Percentiles rank a stretch among this genome's conserved stretches.
Evolutionary conservation across 2,329 filamentous ascomycete genomes (phyloP).

Genomic region (Talaromyces sp.): DNA sequence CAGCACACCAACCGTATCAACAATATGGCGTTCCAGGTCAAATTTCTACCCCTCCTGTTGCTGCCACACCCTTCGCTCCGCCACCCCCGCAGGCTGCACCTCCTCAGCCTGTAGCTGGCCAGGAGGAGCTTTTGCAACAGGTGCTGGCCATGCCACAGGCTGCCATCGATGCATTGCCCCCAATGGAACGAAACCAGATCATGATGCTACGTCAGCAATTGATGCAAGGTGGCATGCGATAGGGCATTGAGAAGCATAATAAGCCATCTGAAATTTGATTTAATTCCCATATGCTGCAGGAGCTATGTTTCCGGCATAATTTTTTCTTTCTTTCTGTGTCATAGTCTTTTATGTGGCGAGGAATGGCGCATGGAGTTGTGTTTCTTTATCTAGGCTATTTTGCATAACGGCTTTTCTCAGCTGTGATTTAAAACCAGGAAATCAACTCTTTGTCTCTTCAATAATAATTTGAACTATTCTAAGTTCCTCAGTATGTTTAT

Average conservation of each 20-base stretch:
- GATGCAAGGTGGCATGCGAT: conserved; percentile 46
- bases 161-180: conserved; percentile 76
- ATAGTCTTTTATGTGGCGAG: conserved; percentile 3
- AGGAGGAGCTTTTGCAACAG: conserved; percentile 75
- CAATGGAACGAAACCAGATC: conserved; percentile 76
- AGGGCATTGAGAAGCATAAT: conserved; percentile 1
- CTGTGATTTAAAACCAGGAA: conserved; percentile 2
- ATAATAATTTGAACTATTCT: neutral
- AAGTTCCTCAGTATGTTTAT: too few relatives aligned
- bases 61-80: conserved; percentile 44
- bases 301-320: neutral
- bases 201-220: conserved; percentile 72
- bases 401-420: conserved; percentile 1
- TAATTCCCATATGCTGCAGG: neutral
- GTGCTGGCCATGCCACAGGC: conserved; percentile 79
- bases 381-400: neutral
- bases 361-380: conserved; percentile 7
- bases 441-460: neutral
- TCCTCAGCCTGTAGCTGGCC: conserved; percentile 50
- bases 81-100: conserved; percentile 46
- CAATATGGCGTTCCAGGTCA: conserved; percentile 47
- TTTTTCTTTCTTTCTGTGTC: neutral
- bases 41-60: conserved; percentile 55
- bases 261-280: neutral
- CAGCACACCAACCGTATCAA: conserved; percentile 44